Evolutionary conservation across 2,329 filamentous ascomycete species (phyloP), one percentile per base, ranked within the genome.

Genomic region (Plectosphaerella sp.): DNA sequence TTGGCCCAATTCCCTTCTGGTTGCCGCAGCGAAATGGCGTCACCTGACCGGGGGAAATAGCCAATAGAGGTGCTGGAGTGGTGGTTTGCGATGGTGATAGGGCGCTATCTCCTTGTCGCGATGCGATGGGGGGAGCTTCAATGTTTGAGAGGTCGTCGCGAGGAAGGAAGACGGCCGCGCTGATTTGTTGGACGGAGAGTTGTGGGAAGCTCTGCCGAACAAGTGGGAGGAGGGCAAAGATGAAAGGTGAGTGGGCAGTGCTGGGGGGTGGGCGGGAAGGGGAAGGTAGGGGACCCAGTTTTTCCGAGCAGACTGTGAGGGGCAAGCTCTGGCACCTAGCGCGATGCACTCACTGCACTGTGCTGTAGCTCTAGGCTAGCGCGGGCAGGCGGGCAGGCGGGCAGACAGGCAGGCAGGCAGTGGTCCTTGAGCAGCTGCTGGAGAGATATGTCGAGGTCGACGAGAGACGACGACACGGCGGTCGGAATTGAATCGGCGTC

Each of bases 21-120:
- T 58, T 60, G 74, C 72, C 72, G 73, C 73, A 76, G 73, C 59
- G 54, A 57, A 60, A 53, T 54, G 60, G 55, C 67, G 78, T 82
- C 79, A 82, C 76, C 77, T 80, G 79, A 80, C 70, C 55, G 59
- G 60, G 52, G 54, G 53, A 54, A 54, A 64, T 58, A 66, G 61
- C 77, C 78, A 82, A 82, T 81, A 62, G 62, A 67, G 67, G 67
- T 50, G 60, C 58, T 64, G 66, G 76, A 59, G 62, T 56, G 55
- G 65, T 68, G 60, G 69, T 62, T 76, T 62, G 64, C 63, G 69
- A 72, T 67, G 67, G 65, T 79, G 76, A 81, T 80, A 81, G 78
- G 77, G 16, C 28, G 28, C 28, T 72, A 64, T 73, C 61, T 60
- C 62, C 22, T 63, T 65, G 67, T 71, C 61, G 72, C 67, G 66